Evolutionary conservation across 2,329 filamentous ascomycete genomes (phyloP).

Genomic region (Ramularia endophylla): DNA sequence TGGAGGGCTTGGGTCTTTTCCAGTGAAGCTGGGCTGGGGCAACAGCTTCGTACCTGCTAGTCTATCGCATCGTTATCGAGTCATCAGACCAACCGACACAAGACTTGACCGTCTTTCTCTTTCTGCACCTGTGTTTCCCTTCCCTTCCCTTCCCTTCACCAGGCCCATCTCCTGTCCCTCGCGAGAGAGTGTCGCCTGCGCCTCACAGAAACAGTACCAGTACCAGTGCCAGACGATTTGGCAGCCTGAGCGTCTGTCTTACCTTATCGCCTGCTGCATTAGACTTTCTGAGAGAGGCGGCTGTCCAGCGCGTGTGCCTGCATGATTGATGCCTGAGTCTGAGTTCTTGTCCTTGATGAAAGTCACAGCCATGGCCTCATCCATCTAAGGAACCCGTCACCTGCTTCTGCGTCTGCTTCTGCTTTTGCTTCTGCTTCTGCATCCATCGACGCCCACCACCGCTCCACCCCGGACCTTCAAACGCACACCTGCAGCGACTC

Average conservation of each 20-base stretch:
- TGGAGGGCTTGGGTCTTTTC: too few relatives aligned
- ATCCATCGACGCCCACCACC: neutral
- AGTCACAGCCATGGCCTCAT: conserved; percentile 11
- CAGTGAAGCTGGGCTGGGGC: too few relatives aligned
- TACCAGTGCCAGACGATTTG: too few relatives aligned
- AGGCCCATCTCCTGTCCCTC: conserved; percentile 6
- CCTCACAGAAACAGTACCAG: too few relatives aligned
- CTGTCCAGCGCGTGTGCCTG: conserved; percentile 13
- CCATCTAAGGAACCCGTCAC: conserved; percentile 12
- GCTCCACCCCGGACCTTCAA: too few relatives aligned
- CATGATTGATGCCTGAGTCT: conserved; percentile 15
- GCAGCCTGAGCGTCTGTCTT: neutral
- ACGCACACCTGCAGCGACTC: conserved; percentile 12
- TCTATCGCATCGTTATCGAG: conserved; percentile 1
- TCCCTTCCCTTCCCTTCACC: neutral
- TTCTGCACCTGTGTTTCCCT: neutral
- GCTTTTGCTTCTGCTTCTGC: conserved; percentile 1
- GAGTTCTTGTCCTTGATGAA: too few relatives aligned
- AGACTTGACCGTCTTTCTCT: conserved; percentile 2
- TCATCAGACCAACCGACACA: conserved; percentile 5
- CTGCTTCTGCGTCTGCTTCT: conserved; percentile 9
- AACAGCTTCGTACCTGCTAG: too few relatives aligned
- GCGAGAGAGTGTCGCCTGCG: too few relatives aligned
- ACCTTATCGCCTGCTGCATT: conserved; percentile 5
- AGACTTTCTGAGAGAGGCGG: conserved; percentile 9